Conservation (phyloP, 805 yeast genomes). For the Candida oleophila region DNA sequence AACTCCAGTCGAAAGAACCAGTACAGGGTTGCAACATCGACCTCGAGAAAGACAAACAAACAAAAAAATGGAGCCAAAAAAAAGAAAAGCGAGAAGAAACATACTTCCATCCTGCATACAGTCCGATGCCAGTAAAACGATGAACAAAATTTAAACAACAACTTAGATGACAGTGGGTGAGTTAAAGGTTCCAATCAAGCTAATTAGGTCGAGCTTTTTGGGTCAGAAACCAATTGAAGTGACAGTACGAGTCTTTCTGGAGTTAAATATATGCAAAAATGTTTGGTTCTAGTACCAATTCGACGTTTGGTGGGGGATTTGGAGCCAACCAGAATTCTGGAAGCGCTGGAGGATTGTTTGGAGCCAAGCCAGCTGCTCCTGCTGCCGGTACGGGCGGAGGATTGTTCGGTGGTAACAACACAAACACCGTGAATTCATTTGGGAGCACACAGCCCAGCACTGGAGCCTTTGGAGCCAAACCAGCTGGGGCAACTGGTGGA, state of each 20-base stretch:
- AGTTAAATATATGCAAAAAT: too few relatives aligned
- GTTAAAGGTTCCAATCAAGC: too few relatives aligned
- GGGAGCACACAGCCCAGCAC: slow-evolving; percentile 5
- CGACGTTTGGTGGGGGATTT: slow-evolving; percentile 7
- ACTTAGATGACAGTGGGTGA: too few relatives aligned
- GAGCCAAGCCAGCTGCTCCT: slow-evolving; percentile 14
- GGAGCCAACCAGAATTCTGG: slow-evolving; percentile 7
- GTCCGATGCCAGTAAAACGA: too few relatives aligned
- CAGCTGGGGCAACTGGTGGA: slow-evolving; percentile 18
- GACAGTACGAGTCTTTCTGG: too few relatives aligned
- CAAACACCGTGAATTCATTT: neutral
- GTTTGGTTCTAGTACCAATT: neutral
- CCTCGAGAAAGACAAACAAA: neutral
- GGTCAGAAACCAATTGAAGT: too few relatives aligned
- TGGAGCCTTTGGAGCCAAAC: slow-evolving; percentile 29
- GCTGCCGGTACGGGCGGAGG: slow-evolving; percentile 19
- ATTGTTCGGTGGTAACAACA: slow-evolving; percentile 12
- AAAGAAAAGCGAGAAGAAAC: too few relatives aligned
- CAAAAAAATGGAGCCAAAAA: neutral
- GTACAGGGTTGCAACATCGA: too few relatives aligned
- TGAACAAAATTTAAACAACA: too few relatives aligned
- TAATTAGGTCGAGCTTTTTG: too few relatives aligned
- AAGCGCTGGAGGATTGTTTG: slow-evolving; percentile 17
- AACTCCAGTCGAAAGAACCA: too few relatives aligned
- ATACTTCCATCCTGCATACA: too few relatives aligned